Base-by-base conservation (phyloP, 75 land plant species). In the Pinus tabuliformis region DNA sequence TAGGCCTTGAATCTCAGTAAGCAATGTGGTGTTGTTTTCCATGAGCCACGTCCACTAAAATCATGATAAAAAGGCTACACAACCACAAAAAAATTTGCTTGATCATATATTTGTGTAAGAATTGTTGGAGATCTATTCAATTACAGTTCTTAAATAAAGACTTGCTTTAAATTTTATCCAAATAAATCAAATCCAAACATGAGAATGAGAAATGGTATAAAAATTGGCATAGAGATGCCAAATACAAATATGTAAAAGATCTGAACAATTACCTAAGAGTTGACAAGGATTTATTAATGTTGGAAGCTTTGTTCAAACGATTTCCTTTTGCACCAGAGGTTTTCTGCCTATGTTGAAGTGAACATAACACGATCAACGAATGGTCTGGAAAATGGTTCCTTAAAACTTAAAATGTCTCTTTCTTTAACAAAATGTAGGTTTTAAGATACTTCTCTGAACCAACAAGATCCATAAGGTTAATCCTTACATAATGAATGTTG, bases 291-390 rank as follows among this genome's bases (percentile, higher is more conserved):
- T 91, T 96, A 76, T 96, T 96, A 36, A 96, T 93, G 74, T 80
- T 96, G 54, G 99, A 91, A 74, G 97, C 97, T 85, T 96, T 97
- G 76, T 90, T 96, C 36, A 96, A 77, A 26, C 94, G 92, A 12
- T 96, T 97, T 16, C 99, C 99, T 78, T 93, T 97, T 60, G 99
- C 99, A 16, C 93, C 92, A 37, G 99, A 96, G 36, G 83, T 83
- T 73, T 96, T 96, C 82, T 96, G 99, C 85, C 99, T 96, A 85
- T 73, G 49, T 56, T 16, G 15, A 73, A 24, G n/a, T 17, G 49
- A 75, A 22, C 36, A 18, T 18, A 21, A 37, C 17, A 39, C 0
- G 22, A 16, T 30, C 4, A 70, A 49, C 5, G 2, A 52, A 26
- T 37, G 6, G 22, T 17, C 18, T 22, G 37, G n/a, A 56, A 56